phyloP scores from a whole-genome alignment of 2,329 filamentous ascomycete species.

The Colletotrichum australisinense region DNA sequence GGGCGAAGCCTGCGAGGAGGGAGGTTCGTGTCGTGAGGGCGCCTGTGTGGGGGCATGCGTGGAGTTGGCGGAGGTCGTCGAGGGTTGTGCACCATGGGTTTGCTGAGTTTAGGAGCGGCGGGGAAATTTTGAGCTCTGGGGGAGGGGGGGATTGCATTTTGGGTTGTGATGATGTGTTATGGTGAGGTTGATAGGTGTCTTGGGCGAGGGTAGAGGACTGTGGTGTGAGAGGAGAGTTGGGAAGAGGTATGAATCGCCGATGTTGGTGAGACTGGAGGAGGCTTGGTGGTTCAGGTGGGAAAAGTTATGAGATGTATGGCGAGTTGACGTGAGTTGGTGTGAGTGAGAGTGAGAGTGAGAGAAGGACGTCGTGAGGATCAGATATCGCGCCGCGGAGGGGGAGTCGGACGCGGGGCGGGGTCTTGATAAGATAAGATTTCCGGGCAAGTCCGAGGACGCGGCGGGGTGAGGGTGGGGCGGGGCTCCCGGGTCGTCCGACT shows the following conservation, averaged over 20 bases:
- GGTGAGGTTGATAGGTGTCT: neutral
- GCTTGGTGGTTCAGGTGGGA: neutral
- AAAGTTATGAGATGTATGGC: neutral
- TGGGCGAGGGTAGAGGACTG: neutral
- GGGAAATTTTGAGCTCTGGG: conserved; percentile 60
- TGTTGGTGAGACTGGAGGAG: neutral
- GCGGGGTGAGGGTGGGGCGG: neutral
- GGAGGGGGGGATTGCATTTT: conserved; percentile 32
- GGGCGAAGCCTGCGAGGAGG: conserved; percentile 71
- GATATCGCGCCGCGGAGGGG: neutral
- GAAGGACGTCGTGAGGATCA: neutral
- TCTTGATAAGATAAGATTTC: conserved; percentile 10
- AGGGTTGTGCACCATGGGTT: conserved; percentile 80
- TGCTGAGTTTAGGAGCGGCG: conserved; percentile 79
- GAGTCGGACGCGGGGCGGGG: neutral
- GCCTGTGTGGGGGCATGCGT: conserved; percentile 71
- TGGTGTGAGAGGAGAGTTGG: neutral
- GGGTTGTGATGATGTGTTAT: neutral
- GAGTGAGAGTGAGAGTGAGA: neutral
- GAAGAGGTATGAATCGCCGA: neutral
- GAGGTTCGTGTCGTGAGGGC: conserved; percentile 81
- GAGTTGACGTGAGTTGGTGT: neutral
- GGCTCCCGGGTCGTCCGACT: neutral
- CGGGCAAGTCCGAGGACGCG: conserved; percentile 6
- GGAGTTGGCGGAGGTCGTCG: conserved; percentile 71